Conservation (phyloP, 2,329 filamentous ascomycete species). For the Penicillium griseofulvum region DNA sequence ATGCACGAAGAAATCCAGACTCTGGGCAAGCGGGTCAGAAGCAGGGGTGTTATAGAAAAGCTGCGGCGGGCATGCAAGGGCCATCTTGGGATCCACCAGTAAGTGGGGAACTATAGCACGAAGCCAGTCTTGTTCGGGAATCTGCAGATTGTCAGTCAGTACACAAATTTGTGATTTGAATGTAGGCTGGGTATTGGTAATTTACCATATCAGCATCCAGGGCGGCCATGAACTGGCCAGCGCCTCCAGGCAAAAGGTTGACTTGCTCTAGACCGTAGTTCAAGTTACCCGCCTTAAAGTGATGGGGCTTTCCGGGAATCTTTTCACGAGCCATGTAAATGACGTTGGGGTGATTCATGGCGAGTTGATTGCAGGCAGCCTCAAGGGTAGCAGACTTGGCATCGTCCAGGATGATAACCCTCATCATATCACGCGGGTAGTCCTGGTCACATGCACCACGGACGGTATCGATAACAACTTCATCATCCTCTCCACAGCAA, state of each 20-base stretch:
- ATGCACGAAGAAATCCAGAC: constrained; percentile 59
- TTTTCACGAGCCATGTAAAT: constrained; percentile 46
- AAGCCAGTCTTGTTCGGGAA: constrained; percentile 61
- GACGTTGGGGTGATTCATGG: constrained; percentile 38
- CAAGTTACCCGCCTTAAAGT: constrained; percentile 65
- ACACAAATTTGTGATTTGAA: background rate
- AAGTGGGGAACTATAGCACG: constrained; percentile 60
- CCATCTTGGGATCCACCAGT: constrained; percentile 55
- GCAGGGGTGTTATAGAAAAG: constrained; percentile 62
- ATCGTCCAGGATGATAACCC: constrained; percentile 44
- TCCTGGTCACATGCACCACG: constrained; percentile 40
- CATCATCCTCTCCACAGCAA: constrained; percentile 45
- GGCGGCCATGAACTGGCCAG: constrained; percentile 60
- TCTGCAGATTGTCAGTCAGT: constrained; percentile 37
- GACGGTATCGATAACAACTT: constrained; percentile 43
- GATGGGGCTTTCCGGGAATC: constrained; percentile 41
- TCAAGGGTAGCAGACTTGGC: constrained; percentile 35
- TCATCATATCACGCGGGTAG: constrained; percentile 39
- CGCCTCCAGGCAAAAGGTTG: constrained; percentile 53
- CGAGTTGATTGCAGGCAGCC: constrained; percentile 35
- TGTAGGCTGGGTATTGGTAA: background rate
- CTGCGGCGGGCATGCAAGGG: constrained; percentile 60
- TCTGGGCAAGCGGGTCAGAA: constrained; percentile 59
- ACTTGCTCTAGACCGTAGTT: constrained; percentile 58
- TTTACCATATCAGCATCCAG: constrained; percentile 63